A percentile compares a stretch with the other conserved stretches of the same genome.
Evolutionary conservation across 345 rosid species (phyloP).

Genomic region (Hibiscus syriacus): DNA sequence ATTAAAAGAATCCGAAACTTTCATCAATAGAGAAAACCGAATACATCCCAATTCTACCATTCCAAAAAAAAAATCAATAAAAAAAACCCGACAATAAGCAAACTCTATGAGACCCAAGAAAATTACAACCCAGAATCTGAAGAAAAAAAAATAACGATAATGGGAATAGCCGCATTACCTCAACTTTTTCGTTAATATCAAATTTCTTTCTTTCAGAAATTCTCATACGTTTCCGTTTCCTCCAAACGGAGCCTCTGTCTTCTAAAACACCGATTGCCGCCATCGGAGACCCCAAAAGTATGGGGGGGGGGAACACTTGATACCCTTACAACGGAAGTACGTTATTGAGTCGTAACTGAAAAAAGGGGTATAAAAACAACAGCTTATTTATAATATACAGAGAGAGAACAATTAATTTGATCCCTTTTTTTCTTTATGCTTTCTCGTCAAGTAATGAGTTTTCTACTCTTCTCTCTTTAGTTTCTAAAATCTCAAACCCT

Average conservation of each 20-base stretch:
- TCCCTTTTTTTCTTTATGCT: not conserved
- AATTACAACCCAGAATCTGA: constrained; percentile 4
- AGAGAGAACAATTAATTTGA: not conserved
- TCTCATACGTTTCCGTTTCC: constrained; percentile 10
- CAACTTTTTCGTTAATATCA: constrained; percentile 20
- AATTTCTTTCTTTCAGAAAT: constrained; percentile 17
- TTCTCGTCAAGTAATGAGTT: not conserved
- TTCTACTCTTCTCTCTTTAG: not conserved
- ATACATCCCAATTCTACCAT: not conserved
- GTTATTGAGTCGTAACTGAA: too few relatives aligned
- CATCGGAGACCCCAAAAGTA: not conserved
- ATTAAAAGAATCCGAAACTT: not conserved
- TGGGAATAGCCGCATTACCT: constrained; percentile 15
- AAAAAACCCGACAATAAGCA: not conserved
- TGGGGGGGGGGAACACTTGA: too few relatives aligned
- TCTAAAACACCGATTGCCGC: not conserved
- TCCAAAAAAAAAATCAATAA: not conserved
- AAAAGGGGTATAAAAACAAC: too few relatives aligned
- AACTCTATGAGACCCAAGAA: not conserved
- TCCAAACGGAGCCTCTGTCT: constrained; percentile 8
- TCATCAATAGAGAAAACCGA: not conserved
- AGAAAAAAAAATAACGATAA: not conserved
- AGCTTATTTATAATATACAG: too few relatives aligned
- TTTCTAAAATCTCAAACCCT: too few relatives aligned
- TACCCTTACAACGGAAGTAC: too few relatives aligned